Percentiles rank a stretch among this genome's conserved stretches.
Conservation (phyloP, 2,329 filamentous ascomycete species). For the Diaporthe amygdali region DNA sequence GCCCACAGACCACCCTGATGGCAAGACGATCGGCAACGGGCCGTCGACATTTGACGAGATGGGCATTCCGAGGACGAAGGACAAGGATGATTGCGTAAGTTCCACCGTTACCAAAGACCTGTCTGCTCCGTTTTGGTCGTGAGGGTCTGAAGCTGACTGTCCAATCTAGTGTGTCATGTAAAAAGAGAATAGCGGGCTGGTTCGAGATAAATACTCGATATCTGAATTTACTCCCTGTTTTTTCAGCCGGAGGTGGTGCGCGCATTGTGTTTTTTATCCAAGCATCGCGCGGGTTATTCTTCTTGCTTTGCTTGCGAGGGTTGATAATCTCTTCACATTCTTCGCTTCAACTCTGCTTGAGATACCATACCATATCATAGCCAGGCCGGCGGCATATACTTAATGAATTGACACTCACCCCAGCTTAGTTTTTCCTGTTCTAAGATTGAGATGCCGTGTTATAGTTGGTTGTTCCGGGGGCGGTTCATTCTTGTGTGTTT, state of each 20-base stretch:
- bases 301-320: background rate
- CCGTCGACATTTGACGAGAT: slow-evolving; percentile 98
- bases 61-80: slow-evolving; percentile 86
- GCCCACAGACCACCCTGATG: slow-evolving; percentile 42
- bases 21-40: slow-evolving; percentile 67
- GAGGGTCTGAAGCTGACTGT: background rate
- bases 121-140: too few relatives aligned
- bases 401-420: slow-evolving; percentile 2
- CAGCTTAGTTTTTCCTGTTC: too few relatives aligned
- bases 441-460: too few relatives aligned
- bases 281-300: background rate
- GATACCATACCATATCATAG: slow-evolving; percentile 4
- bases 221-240: background rate
- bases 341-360: background rate
- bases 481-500: too few relatives aligned
- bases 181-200: background rate
- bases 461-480: background rate
- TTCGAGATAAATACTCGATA: background rate
- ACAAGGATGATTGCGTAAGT: slow-evolving; percentile 90
- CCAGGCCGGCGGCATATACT: background rate
- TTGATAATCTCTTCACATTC: background rate
- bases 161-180: background rate
- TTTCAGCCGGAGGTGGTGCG: background rate
- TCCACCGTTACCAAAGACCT: background rate
- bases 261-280: background rate